Evolutionary conservation across 2,329 filamentous ascomycete species (phyloP), one percentile per base, ranked within the genome.

Genomic region (Hypoxylon sp.): DNA sequence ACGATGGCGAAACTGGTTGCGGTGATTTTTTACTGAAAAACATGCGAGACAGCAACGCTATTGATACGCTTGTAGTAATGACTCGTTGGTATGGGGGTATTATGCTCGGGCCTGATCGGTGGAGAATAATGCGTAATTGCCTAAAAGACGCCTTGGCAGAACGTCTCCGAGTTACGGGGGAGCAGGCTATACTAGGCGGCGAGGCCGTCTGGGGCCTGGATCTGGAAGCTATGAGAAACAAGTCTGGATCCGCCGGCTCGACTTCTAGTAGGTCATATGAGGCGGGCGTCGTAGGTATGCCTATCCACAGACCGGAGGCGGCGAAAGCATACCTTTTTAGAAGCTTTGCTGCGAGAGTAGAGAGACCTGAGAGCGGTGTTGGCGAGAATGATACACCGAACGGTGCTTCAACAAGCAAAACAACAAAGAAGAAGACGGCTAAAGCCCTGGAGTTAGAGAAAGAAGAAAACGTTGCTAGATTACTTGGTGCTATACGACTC

Each of bases 251-350:
- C 7, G 59, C 59, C 61, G 73, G 52, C 46, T 72, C 67, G 53
- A 74, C 60, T 65, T 77, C 79, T 14, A 73, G 68, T 49, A 73
- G 51, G 55, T 74, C 61, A 25, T 73, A 76, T 45, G 74, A 75
- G 36, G 80, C 78, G 0, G 74, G 76, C 0, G 79, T 81, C 5
- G 76, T 83, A 3, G 86, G 87, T 1, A 87, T 96, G 79, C 90
- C 92, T 1, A 91, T 95, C 23, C 90, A 94, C 74, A 88, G 88
- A 17, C 90, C 94, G 0, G 90, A 95, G 74, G 86, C 86, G 4
- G 92, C 93, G 10, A 81, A 84, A 57, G 81, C 82, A 52, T 90
- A 89, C 73, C 81, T 89, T 32, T 75, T 88, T 17, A 86, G 82
- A 71, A 87, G 85, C 62, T 93, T 94, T 77, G 83, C 84, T 5